phyloP scores from a whole-genome alignment of 2,329 filamentous ascomycete species.

The Neofusicoccum sp. region DNA sequence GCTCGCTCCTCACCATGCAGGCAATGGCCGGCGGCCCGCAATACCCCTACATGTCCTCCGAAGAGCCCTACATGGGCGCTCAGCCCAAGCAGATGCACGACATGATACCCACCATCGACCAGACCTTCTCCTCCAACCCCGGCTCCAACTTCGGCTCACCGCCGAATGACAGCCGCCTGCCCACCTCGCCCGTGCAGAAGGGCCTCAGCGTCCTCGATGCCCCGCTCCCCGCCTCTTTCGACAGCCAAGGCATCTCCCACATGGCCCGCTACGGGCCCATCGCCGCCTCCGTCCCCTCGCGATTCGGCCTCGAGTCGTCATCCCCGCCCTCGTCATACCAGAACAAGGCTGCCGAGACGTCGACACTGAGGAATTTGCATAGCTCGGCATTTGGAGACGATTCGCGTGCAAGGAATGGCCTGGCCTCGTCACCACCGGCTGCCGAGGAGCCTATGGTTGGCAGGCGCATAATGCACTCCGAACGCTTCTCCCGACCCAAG shows the following conservation, averaged over 20 bases:
- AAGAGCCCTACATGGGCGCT: slow-evolving; percentile 36
- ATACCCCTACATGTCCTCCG: slow-evolving; percentile 40
- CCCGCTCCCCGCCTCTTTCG: slow-evolving; percentile 88
- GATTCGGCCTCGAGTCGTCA: slow-evolving; percentile 84
- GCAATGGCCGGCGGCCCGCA: slow-evolving; percentile 40
- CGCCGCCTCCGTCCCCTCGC: slow-evolving; percentile 87
- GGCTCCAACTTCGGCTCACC: slow-evolving; percentile 78
- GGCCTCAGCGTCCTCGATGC: slow-evolving; percentile 91
- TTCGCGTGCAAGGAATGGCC: slow-evolving; percentile 53
- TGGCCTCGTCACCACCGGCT: slow-evolving; percentile 56
- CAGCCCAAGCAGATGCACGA: slow-evolving; percentile 43
- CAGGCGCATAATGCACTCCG: slow-evolving; percentile 64
- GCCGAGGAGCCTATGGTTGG: slow-evolving; percentile 64
- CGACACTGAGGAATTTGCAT: slow-evolving; percentile 59
- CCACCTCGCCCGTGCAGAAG: slow-evolving; percentile 70
- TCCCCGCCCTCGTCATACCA: slow-evolving; percentile 68
- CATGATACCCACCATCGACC: slow-evolving; percentile 56
- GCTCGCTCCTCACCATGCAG: slow-evolving; percentile 66
- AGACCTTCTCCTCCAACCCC: slow-evolving; percentile 57
- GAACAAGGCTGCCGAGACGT: slow-evolving; percentile 60
- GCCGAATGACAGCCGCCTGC: slow-evolving; percentile 68
- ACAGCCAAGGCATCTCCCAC: slow-evolving; percentile 91
- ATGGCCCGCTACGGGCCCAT: slow-evolving; percentile 87
- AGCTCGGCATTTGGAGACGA: slow-evolving; percentile 70
- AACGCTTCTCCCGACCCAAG: slow-evolving; percentile 58